Percentiles rank a stretch among this genome's conserved stretches.
phyloP scores from a whole-genome alignment of 352 stramenopile genomes.

The Nothophytophthora sp. region DNA sequence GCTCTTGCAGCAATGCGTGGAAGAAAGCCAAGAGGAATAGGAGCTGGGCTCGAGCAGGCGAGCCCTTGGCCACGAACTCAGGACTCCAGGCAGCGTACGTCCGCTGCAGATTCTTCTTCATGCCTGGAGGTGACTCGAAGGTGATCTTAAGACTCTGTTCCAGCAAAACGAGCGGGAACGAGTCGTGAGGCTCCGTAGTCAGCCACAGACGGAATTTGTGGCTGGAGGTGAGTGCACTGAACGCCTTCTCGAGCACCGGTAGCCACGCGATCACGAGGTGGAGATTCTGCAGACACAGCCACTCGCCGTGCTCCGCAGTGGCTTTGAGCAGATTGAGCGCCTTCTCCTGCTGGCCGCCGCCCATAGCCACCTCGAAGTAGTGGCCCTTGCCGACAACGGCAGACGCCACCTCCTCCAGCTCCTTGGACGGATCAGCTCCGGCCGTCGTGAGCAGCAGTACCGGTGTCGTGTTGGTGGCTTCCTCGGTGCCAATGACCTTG shows the following conservation, averaged over 20 bases:
- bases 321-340: slow-evolving; percentile 83
- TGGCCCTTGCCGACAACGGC: slow-evolving; percentile 82
- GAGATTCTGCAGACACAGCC: slow-evolving; percentile 97
- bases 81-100: slow-evolving; percentile 89
- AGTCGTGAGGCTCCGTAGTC: slow-evolving; percentile 91
- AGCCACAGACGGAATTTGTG: slow-evolving; percentile 95
- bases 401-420: slow-evolving; percentile 92
- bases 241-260: slow-evolving; percentile 90
- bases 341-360: slow-evolving; percentile 93
- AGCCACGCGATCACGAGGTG: slow-evolving; percentile 95
- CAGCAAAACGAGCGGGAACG: slow-evolving; percentile 91
- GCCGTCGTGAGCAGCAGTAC: slow-evolving; percentile 93
- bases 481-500: slow-evolving; percentile 62
- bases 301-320: slow-evolving; percentile 85
- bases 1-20: slow-evolving; percentile 85
- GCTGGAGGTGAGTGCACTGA: slow-evolving; percentile 71
- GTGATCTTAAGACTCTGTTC: slow-evolving; percentile 95
- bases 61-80: slow-evolving; percentile 66
- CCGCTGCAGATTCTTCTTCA: slow-evolving; percentile 96
- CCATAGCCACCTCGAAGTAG: slow-evolving; percentile 96
- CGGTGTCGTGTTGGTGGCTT: slow-evolving; percentile 75
- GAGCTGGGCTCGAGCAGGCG: slow-evolving; percentile 53
- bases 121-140: slow-evolving; percentile 93
- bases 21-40: slow-evolving; percentile 92
- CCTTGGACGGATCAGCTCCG: slow-evolving; percentile 93